A percentile compares a stretch with the other conserved stretches of the same genome.
These are phyloP conservation scores for Heliamphora exappendiculata DNA, from an alignment of 148 eudicot genomes.

Conservation along the genomic window DNA sequence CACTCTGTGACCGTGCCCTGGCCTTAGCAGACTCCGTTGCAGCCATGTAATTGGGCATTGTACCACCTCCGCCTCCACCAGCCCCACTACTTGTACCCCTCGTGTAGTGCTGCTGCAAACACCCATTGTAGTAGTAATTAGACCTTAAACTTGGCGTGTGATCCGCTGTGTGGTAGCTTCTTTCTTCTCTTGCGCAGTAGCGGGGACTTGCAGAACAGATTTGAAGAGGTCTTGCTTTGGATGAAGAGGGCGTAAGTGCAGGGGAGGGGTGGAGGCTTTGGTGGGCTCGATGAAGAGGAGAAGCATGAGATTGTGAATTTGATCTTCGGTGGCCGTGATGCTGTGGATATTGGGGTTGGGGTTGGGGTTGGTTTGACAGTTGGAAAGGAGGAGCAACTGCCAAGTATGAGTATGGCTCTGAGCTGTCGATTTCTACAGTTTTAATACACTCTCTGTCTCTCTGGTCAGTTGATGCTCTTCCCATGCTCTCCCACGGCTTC, in stretches of 20 bases:
- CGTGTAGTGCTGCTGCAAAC: conserved; percentile 15
- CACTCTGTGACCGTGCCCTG: conserved; percentile 56
- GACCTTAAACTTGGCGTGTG: conserved; percentile 69
- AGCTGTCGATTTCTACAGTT: conserved; percentile 70
- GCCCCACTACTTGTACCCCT: conserved; percentile 10
- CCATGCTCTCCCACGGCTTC: conserved; percentile 53
- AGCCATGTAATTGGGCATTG: conserved; percentile 68
- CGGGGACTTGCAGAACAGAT: conserved; percentile 72
- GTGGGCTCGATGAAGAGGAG: conserved; percentile 49
- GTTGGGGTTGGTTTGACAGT: conserved; percentile 29
- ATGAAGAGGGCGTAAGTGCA: conserved; percentile 53
- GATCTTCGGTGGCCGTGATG: conserved; percentile 49
- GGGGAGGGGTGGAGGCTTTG: conserved; percentile 23
- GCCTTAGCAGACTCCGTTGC: conserved; percentile 78
- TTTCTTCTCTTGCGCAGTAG: conserved; percentile 36
- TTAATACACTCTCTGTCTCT: conserved; percentile 44
- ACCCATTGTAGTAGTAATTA: conserved; percentile 35
- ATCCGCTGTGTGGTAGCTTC: conserved; percentile 29
- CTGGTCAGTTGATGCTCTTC: conserved; percentile 59
- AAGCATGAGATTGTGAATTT: conserved; percentile 21
- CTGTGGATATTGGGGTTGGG: conserved; percentile 17
- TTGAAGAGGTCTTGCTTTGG: conserved; percentile 49
- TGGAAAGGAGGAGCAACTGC: conserved; percentile 31
- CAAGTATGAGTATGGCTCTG: conserved; percentile 52
- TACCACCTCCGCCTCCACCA: conserved; percentile 17